Percentiles rank a stretch among this genome's conserved stretches.
Conservation (phyloP, 495 filamentous ascomycete genomes). For the Talaromyces ruber region DNA sequence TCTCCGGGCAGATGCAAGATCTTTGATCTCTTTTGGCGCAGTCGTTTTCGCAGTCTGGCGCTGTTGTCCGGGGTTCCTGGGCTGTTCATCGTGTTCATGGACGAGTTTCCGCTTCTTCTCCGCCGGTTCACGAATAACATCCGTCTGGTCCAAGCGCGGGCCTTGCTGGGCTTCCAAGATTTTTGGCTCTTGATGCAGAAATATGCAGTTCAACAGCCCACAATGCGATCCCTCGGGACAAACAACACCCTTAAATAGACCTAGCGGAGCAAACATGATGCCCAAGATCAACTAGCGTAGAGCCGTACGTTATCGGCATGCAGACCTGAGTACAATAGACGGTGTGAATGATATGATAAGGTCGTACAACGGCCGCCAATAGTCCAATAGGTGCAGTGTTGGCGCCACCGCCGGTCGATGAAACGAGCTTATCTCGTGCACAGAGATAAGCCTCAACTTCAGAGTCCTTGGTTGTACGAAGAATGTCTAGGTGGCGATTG, state of each 20-base stretch:
- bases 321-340: background rate
- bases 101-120: constrained; percentile 4
- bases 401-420: background rate
- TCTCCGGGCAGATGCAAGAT: constrained; percentile 17
- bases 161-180: constrained; percentile 6
- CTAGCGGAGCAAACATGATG: constrained; percentile 57
- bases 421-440: background rate
- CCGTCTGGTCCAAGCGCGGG: background rate
- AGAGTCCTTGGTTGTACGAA: background rate
- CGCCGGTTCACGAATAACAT: background rate
- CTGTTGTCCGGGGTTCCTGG: background rate
- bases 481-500: background rate
- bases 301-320: background rate
- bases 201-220: constrained; percentile 49
- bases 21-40: background rate
- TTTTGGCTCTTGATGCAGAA: constrained; percentile 32
- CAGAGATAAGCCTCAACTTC: background rate
- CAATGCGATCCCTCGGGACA: constrained; percentile 56
- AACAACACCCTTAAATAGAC: constrained; percentile 53
- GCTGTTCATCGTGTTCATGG: background rate
- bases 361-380: background rate
- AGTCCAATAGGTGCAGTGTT: background rate
- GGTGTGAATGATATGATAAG: background rate
- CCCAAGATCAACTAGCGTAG: background rate
- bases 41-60: background rate